Evolutionary conservation across 1,284 basidiomycete genomes (phyloP).

Genomic region (Rhodotorula sp.): DNA sequence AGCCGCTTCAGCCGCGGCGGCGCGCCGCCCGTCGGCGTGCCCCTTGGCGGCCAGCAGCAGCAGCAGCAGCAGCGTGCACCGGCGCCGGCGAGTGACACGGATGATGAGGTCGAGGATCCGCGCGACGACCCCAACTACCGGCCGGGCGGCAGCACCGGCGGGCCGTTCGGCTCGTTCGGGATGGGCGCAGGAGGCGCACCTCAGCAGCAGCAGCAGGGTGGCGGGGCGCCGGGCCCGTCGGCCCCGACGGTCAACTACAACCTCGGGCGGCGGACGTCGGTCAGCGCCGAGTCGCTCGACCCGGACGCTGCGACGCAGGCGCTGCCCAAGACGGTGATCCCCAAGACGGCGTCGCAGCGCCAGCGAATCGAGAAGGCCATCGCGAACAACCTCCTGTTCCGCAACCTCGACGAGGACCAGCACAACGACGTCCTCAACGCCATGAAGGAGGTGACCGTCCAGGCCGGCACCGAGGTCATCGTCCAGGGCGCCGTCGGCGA

Average conservation of each 20-base stretch:
- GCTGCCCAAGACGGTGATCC: slow-evolving; percentile 62
- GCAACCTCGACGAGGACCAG: slow-evolving; percentile 95
- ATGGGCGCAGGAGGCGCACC: neutral
- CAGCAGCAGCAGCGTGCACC: neutral
- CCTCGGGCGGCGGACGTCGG: slow-evolving; percentile 84
- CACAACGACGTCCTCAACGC: slow-evolving; percentile 88
- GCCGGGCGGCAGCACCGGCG: slow-evolving; percentile 11
- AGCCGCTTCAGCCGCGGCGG: slow-evolving; percentile 6
- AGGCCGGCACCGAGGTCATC: slow-evolving; percentile 80
- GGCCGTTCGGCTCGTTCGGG: slow-evolving; percentile 9
- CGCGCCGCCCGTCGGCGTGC: neutral
- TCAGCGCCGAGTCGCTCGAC: slow-evolving; percentile 94
- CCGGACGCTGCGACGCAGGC: slow-evolving; percentile 59
- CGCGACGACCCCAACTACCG: slow-evolving; percentile 42
- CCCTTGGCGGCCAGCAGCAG: neutral
- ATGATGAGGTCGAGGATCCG: slow-evolving; percentile 42
- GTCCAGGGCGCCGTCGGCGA: slow-evolving; percentile 96
- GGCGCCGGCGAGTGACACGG: slow-evolving; percentile 5
- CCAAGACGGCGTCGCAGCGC: slow-evolving; percentile 83
- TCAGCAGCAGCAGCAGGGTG: neutral
- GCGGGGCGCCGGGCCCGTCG: neutral
- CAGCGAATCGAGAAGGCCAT: slow-evolving; percentile 84
- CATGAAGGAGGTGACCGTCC: slow-evolving; percentile 85
- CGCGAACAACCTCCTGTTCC: slow-evolving; percentile 88
- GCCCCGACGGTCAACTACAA: slow-evolving; percentile 29